phyloP scores from a whole-genome alignment of 441 rosid genomes.

The Euphorbia corollata region DNA sequence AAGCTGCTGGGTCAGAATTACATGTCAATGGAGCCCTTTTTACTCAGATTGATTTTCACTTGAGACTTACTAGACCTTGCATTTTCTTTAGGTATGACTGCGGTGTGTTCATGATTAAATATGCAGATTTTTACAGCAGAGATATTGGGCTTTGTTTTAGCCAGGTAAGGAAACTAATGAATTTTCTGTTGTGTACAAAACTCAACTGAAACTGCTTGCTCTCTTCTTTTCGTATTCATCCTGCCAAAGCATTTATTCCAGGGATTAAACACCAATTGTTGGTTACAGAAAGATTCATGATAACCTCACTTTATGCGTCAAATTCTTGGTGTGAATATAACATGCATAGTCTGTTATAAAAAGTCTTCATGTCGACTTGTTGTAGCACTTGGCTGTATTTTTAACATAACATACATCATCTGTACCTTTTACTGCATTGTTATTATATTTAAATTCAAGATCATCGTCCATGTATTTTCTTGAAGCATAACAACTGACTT shows the following conservation, averaged over 20 bases:
- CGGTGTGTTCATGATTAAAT: slow-evolving; percentile 90
- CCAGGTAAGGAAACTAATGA: slow-evolving; percentile 46
- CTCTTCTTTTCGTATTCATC: background rate
- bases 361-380: background rate
- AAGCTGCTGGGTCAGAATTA: background rate
- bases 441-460: no score
- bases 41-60: background rate
- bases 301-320: background rate
- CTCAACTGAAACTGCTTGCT: background rate
- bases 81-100: slow-evolving; percentile 68
- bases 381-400: background rate
- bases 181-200: background rate
- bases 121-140: slow-evolving; percentile 76
- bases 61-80: background rate
- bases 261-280: background rate
- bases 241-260: background rate
- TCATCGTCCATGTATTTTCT: background rate
- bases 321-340: background rate
- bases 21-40: background rate
- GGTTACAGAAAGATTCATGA: background rate
- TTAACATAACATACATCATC: no score
- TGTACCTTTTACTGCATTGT: no score
- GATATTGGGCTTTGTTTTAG: slow-evolving; percentile 60
- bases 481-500: background rate
- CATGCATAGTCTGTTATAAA: background rate